Percentiles rank a stretch among this genome's conserved stretches.
Evolutionary conservation across 1,284 basidiomycete genomes (phyloP).

Genomic region (Pseudozyma tsukubaensis): DNA sequence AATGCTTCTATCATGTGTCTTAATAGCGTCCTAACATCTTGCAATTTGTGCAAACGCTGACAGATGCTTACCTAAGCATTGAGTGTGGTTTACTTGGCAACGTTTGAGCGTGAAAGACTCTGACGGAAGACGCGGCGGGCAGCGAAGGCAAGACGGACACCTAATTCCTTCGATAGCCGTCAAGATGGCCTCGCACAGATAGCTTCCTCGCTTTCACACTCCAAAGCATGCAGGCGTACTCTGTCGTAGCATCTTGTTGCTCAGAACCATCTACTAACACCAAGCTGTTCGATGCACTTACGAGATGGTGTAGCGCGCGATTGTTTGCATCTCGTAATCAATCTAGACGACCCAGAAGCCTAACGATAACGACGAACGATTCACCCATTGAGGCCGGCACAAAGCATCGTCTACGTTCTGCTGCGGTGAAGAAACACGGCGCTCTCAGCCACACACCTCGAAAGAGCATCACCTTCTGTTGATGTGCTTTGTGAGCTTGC

Average conservation of each 20-base stretch:
- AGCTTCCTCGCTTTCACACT: neutral
- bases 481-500: no score
- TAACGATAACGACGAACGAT: no score
- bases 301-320: neutral
- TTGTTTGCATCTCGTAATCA: constrained; percentile 5
- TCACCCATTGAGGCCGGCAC: neutral
- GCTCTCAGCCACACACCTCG: no score
- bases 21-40: neutral
- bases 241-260: neutral
- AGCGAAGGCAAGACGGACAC: no score
- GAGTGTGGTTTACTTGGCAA: neutral
- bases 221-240: neutral
- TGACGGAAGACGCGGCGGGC: neutral
- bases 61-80: neutral
- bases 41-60: neutral
- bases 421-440: no score
- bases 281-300: neutral
- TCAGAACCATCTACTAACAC: neutral
- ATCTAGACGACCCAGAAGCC: neutral
- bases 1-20: neutral
- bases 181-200: no score
- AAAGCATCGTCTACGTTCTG: no score
- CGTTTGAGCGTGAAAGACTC: neutral
- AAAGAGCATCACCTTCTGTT: no score
- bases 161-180: no score